Base-by-base conservation (phyloP, 371 early-diverging fungal species). In the Phascolomyces articulosus region DNA sequence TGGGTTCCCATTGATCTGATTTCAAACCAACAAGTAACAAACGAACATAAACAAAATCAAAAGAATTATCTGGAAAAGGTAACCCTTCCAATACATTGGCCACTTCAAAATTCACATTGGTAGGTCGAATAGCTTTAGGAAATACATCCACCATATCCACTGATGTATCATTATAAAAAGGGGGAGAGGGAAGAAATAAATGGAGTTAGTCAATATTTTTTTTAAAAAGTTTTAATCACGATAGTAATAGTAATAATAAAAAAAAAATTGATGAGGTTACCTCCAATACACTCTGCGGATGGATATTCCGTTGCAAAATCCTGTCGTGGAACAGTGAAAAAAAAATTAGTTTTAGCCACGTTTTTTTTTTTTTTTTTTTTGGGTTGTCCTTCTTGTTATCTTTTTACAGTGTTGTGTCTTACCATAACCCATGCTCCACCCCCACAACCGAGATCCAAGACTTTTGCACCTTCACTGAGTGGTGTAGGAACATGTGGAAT, bases 231-330 rank as follows among this genome's bases (percentile, higher is more conserved):
- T n/a, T n/a, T n/a, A n/a, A n/a, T 34, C 11, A 34, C 2, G 34
- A 34, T 34, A 34, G 34, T 34, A 34, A 34, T n/a, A n/a, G n/a
- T n/a, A n/a, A n/a, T n/a, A 34, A 34, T 9, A 34, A 31, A 31
- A 31, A 31, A 34, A 34, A 34, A 34, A 34, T 9, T 11, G 11
- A 34, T 34, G 11, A 34, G 9, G 11, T 34, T 34, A 34, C 34
- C 34, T 13, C 84, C 87, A 23, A 78, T 68, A 24, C 84, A 84
- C 55, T 87, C 71, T 56, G 78, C 72, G 16, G 76, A 66, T 16
- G 87, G 84, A 58, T 80, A 79, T 41, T 84, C 85, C n/a, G 85
- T 87, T 4, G 84, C 80, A 62, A 85, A 72, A 63, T 87, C 87
- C 83, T 77, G 61, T 48, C 9, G 20, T 59, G 29, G 13, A 15